Percentiles rank a stretch among this genome's conserved stretches.
These are phyloP conservation scores for Azolla pinnata DNA, from an alignment of 75 land plant species.

Conservation along the genomic window DNA sequence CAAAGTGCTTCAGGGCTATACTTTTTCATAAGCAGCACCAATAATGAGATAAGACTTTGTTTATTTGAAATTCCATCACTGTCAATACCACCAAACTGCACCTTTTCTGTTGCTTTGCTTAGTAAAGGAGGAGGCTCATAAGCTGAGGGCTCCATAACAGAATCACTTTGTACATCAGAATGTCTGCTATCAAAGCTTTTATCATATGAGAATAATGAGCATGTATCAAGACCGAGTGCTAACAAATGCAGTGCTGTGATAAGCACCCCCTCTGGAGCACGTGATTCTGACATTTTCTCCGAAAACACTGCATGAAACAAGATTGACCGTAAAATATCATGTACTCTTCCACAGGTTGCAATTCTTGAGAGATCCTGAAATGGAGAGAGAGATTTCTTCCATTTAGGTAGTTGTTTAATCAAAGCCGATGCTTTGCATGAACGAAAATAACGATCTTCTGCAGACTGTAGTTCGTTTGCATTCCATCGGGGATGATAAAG, in stretches of 20 bases:
- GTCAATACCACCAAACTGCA: slow-evolving; percentile 21
- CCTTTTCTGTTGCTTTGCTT: slow-evolving; percentile 46
- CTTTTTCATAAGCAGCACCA: slow-evolving; percentile 57
- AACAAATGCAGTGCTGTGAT: slow-evolving; percentile 73
- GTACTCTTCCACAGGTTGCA: slow-evolving; percentile 44
- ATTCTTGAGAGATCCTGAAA: slow-evolving; percentile 40
- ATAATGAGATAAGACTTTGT: slow-evolving; percentile 66
- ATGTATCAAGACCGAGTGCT: slow-evolving; percentile 68
- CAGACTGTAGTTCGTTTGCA: slow-evolving; percentile 69
- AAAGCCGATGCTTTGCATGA: slow-evolving; percentile 61
- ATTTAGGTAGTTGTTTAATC: slow-evolving; percentile 62
- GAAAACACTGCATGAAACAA: slow-evolving; percentile 64
- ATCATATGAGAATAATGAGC: slow-evolving; percentile 10
- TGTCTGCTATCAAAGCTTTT: not conserved
- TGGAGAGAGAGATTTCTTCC: slow-evolving; percentile 62
- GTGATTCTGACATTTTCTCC: slow-evolving; percentile 40
- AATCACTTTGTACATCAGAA: not conserved
- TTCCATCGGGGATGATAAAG: slow-evolving; percentile 92
- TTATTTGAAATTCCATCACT: slow-evolving; percentile 20
- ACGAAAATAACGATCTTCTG: slow-evolving; percentile 79
- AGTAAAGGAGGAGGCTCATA: slow-evolving; percentile 45
- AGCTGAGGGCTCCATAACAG: not conserved
- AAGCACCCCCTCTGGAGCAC: slow-evolving; percentile 79
- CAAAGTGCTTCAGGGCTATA: slow-evolving; percentile 23
- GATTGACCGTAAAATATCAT: slow-evolving; percentile 58